Base-by-base conservation (phyloP, 1,284 basidiomycete species). In the Heterobasidion occidentale region DNA sequence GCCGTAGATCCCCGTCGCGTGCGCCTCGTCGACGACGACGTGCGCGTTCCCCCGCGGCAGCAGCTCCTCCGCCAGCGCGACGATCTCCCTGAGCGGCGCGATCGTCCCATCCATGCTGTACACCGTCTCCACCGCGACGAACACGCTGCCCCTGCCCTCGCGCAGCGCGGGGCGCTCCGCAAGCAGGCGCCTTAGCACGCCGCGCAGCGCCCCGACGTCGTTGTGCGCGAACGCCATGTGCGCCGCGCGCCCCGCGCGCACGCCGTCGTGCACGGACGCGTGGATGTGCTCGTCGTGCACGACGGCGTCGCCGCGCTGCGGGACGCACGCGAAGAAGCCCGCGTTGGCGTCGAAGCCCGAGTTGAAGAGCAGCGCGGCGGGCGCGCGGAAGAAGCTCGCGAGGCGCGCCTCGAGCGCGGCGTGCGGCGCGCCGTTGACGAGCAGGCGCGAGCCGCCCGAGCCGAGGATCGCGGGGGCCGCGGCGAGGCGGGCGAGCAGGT, bases 31-130 rank as follows among this genome's bases (percentile, higher is more conserved):
- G 0, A 94, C 87, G 11, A 94, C 68, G n/a, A 92, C 66, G 64
- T 90, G 79, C 6, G 75, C 81, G 61, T 14, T 11, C 1, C 78
- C 77, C 4, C 64, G 58, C 0, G 86, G 85, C 42, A 92, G 77
- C 27, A 80, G 62, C 27, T 76, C 70, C 44, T 88, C 84, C 45
- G 90, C 65, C 3, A 77, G 64, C 14, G 79, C 75, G 14, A 85
- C 77, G 55, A 97, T 85, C 38, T 81, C 77, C 7, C 61, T 59
- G 14, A 98, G 74, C 1, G 93, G 92, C 1, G 90, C 82, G 58
- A 95, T 78, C 51, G 94, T 95, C 15, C 95, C 95, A 64, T 98
- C 95, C 95, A 98, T 98, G 59, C 89, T 92, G 67, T 98, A 98
- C 56, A 98, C 71, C 47, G 84, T 86, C 74, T 98, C 95, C 15